phyloP scores from a whole-genome alignment of 1,139 yeast species.

The Candida pseudoviswanathii region DNA sequence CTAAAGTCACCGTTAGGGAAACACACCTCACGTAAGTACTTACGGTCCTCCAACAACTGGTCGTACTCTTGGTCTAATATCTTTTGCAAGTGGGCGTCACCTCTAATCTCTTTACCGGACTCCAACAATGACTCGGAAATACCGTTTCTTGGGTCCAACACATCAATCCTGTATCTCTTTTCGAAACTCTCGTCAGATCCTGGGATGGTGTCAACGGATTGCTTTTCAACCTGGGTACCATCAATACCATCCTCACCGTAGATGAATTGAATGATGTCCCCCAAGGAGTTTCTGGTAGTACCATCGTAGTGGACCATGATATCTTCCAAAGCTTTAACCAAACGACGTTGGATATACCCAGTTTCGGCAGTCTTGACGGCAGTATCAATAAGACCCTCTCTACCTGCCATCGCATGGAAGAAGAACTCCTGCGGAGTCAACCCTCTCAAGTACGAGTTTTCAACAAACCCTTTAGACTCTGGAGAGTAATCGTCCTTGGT shows the following conservation, averaged over 20 bases:
- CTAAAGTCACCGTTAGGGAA: conserved; percentile 92
- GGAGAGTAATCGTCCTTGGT: conserved; percentile 98
- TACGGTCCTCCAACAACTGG: conserved; percentile 77
- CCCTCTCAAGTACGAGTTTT: conserved; percentile 95
- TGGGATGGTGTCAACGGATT: conserved; percentile 94
- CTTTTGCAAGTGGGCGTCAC: conserved; percentile 83
- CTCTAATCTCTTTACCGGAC: conserved; percentile 87
- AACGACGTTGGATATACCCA: conserved; percentile 98
- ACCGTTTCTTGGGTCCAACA: conserved; percentile 68
- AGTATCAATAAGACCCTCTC: conserved; percentile 99
- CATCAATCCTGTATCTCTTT: conserved; percentile 81
- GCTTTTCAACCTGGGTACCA: conserved; percentile 97
- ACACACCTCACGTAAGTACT: conserved; percentile 72
- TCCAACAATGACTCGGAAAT: conserved; percentile 77
- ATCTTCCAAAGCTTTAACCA: conserved; percentile 97
- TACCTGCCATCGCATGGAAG: conserved; percentile 99
- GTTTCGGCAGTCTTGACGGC: conserved; percentile 99
- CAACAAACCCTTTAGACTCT: conserved; percentile 97
- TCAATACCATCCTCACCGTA: conserved; percentile 99
- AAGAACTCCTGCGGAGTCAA: conserved; percentile 98
- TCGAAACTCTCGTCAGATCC: conserved; percentile 87
- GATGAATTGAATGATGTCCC: conserved; percentile 92
- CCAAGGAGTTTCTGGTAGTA: conserved; percentile 95
- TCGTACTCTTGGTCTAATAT: conserved; percentile 81
- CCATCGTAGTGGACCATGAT: conserved; percentile 99